Conservation (phyloP, 2,329 filamentous ascomycete species). For the Sarocladium oryzae region DNA sequence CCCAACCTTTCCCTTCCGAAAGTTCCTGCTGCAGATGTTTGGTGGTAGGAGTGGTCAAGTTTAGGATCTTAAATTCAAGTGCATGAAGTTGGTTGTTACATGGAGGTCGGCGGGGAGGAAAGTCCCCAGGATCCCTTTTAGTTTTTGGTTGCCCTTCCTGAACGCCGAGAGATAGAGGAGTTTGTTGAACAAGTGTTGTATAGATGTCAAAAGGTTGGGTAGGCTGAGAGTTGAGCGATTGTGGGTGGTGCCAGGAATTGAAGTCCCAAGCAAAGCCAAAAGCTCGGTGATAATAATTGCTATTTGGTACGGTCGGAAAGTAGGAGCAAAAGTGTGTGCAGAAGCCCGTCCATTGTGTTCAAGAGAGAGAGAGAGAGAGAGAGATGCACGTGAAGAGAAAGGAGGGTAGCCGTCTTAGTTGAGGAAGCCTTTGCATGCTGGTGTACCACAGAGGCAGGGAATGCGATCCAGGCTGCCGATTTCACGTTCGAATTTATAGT, state of each 20-base stretch:
- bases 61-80: too few species aligned
- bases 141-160: neutral
- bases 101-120: neutral
- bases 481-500: constrained; percentile 99
- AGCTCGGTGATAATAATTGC: too few species aligned
- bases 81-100: neutral
- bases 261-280: too few species aligned
- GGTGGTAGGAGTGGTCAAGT: neutral
- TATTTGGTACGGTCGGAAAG: too few species aligned
- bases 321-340: too few species aligned
- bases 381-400: neutral
- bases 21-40: neutral
- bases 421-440: constrained; percentile 97
- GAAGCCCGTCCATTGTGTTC: too few species aligned
- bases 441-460: constrained; percentile 91
- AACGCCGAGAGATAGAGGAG: constrained; percentile 6
- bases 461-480: constrained; percentile 92
- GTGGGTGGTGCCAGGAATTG: too few species aligned
- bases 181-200: too few species aligned
- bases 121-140: too few species aligned
- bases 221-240: too few species aligned
- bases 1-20: neutral
- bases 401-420: constrained; percentile 50
- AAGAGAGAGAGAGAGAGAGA: too few species aligned
- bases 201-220: constrained; percentile 3